phyloP scores from a whole-genome alignment of 2,329 filamentous ascomycete genomes.

The Neurospora sp. region DNA sequence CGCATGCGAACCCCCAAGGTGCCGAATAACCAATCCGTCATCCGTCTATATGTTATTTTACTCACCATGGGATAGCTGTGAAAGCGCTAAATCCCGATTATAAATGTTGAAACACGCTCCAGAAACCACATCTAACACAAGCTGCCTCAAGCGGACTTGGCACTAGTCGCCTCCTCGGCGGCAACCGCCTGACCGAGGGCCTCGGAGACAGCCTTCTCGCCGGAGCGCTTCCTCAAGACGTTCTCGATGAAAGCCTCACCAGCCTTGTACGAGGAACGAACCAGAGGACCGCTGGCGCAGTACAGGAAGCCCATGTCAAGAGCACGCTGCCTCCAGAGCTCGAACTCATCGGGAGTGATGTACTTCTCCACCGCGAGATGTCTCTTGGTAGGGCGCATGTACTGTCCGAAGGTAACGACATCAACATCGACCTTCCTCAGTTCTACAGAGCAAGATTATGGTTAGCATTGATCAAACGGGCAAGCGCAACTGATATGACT shows the following conservation, averaged over 20 bases:
- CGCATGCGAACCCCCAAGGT: slow-evolving; percentile 5
- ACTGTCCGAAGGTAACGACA: slow-evolving; percentile 98
- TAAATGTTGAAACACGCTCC: slow-evolving; percentile 10
- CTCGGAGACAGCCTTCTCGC: slow-evolving; percentile 25
- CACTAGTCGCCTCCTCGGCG: slow-evolving; percentile 19
- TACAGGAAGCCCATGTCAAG: slow-evolving; percentile 95
- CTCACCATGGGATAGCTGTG: background rate
- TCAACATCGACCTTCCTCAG: slow-evolving; percentile 75
- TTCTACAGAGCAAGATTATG: slow-evolving; percentile 35
- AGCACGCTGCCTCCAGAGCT: slow-evolving; percentile 81
- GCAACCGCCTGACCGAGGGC: slow-evolving; percentile 31
- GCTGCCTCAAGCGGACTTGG: slow-evolving; percentile 6
- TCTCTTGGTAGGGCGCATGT: slow-evolving; percentile 97
- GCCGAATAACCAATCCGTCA: slow-evolving; percentile 1
- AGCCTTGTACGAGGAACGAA: slow-evolving; percentile 93
- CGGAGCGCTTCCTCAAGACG: slow-evolving; percentile 73
- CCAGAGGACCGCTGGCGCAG: slow-evolving; percentile 85
- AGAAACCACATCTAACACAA: background rate
- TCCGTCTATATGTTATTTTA: background rate
- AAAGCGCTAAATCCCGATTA: background rate
- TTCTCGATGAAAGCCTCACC: slow-evolving; percentile 99
- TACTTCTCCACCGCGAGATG: slow-evolving; percentile 97
- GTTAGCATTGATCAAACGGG: background rate
- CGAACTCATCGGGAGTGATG: slow-evolving; percentile 82
- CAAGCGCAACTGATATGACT: slow-evolving; percentile 12